A percentile compares a stretch with the other conserved stretches of the same genome.
Evolutionary conservation across 1,284 basidiomycete genomes (phyloP).

Genomic region (Anthracocystis panici-leucophaei): DNA sequence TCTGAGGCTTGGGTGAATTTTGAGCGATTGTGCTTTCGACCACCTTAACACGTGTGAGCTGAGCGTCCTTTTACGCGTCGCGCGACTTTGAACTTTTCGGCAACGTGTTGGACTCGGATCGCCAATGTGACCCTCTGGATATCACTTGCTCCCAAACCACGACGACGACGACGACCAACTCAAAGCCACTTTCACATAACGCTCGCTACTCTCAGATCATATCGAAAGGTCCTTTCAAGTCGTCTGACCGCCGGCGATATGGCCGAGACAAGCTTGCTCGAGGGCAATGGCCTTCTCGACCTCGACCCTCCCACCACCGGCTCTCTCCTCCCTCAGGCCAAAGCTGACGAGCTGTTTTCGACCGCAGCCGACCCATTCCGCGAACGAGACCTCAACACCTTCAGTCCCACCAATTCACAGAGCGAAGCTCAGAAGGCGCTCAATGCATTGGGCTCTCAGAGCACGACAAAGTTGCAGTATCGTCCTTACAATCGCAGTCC

Average conservation of each 20-base stretch:
- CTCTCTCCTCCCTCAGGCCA: conserved; percentile 22
- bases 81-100: conserved; percentile 18
- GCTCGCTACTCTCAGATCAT: neutral
- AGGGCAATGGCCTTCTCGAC: conserved; percentile 44
- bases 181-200: neutral
- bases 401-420: conserved; percentile 26
- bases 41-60: conserved; percentile 12
- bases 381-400: conserved; percentile 27
- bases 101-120: conserved; percentile 33
- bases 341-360: conserved; percentile 35
- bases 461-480: conserved; percentile 11
- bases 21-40: neutral
- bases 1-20: too few species aligned
- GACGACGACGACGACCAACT: conserved; percentile 8
- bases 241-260: neutral
- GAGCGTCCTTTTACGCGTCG: conserved; percentile 38
- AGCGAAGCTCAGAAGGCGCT: conserved; percentile 47
- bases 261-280: conserved; percentile 26
- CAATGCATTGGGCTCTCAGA: conserved; percentile 33
- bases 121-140: neutral
- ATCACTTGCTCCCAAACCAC: neutral
- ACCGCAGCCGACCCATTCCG: conserved; percentile 16
- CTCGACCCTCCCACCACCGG: conserved; percentile 14
- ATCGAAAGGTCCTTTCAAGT: neutral
- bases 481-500: conserved; percentile 3